Evolutionary conservation across 2,329 filamentous ascomycete genomes (phyloP), one percentile per base, ranked within the genome.

Genomic region (Fusarium brachygibbosum): DNA sequence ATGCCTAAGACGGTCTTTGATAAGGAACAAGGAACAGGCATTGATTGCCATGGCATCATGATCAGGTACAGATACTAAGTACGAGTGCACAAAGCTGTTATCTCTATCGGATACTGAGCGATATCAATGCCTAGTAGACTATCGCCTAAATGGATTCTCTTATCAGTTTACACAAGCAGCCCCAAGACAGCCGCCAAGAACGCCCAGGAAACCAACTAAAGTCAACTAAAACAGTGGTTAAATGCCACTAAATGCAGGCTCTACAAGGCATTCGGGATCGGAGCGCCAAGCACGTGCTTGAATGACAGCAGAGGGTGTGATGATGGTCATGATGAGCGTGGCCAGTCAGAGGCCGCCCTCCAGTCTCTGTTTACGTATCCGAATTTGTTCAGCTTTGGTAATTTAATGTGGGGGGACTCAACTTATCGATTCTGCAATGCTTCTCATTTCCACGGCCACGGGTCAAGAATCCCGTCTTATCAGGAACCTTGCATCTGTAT

Each of bases 331-430:
- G 54, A 19, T 12, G 17, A 23, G 25, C 19, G 37, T 35, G 40
- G 40, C 74, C 74, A 76, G 70, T 76, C 31, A 76, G 68, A 73
- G 55, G 60, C 51, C 63, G 44, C 41, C n/a, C 51, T 53, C 17
- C 48, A 23, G 35, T 52, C 51, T 58, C 38, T 72, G 60, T 64
- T 79, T 80, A 80, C 78, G 77, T 79, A 79, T 76, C 77, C 73
- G 69, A 75, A 80, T 78, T 79, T 78, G 76, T 66, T 78, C 75
- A 75, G 56, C 62, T 53, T 59, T 56, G 32, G 40, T 54, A 63
- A 69, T 61, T 66, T 21, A 41, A 69, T 63, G 65, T 70, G 68
- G 63, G 63, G 63, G 63, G 64, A 64, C 28, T 59, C 29, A 56
- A 63, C 60, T 63, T 63, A 69, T 61, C 65, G 65, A 65, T 57